Evolutionary conservation across 2,329 filamentous ascomycete genomes (phyloP), one percentile per base, ranked within the genome.

Genomic region (Alternaria sp.): DNA sequence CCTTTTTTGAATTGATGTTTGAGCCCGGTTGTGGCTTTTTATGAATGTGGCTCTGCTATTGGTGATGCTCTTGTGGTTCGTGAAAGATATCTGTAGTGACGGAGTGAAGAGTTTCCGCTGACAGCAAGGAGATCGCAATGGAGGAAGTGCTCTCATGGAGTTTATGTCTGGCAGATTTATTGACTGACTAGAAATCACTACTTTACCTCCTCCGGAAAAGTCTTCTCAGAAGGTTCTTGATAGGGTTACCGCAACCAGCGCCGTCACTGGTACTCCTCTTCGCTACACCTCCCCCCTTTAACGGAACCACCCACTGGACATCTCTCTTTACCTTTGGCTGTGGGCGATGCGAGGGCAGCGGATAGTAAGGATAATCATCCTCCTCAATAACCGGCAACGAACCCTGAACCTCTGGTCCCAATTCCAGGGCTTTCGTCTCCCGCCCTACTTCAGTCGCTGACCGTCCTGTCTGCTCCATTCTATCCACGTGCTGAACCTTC

Each of bases 301-400:
- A 11, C 18, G 37, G 37, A 41, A 41, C 37, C 9, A 41, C 37
- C 37, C 37, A 41, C 37, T 41, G 37, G 9, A 41, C n/a, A 41
- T 41, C n/a, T 41, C 2, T 37, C 20, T 33, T 33, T 25, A 2
- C 12, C 18, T 20, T 33, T 12, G 11, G 11, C 26, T 25, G 20
- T 8, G 8, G 14, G 3, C 12, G 11, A 26, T 14, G 12, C 30
- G 30, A 49, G 1, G 30, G n/a, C 20, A 49, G 18, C 20, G 65
- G 65, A n/a, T 65, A 58, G 20, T 63, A 67, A 12, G 28, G 8
- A n/a, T 51, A 67, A 6, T 62, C 59, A 0, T 12, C 5, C 7
- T 62, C 56, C 1, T n/a, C 14, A 41, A 67, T 63, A 0, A 49
- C 1, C 3, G 47, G 44, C 18, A 67, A 45, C 15, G 30, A 2